Conservation (phyloP, 148 eudicot species). For the Limonium bicolor region DNA sequence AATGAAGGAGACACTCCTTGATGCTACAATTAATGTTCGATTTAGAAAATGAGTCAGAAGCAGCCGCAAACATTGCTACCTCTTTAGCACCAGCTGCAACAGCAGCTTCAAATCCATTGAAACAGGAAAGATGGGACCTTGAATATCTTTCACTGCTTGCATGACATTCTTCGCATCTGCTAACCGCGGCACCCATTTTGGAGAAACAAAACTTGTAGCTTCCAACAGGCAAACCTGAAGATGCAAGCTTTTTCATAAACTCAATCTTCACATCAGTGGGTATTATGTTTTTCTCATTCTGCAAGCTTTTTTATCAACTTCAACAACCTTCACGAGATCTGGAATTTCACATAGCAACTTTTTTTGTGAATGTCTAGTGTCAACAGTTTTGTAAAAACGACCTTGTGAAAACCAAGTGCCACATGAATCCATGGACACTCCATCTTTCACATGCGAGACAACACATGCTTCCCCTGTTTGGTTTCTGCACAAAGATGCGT, state of each 20-base stretch:
- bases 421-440: too few species aligned
- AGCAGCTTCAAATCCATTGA: constrained; percentile 97
- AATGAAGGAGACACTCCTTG: constrained; percentile 70
- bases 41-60: constrained; percentile 85
- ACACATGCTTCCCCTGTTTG: too few species aligned
- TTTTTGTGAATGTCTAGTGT: too few species aligned
- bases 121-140: constrained; percentile 64
- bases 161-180: constrained; percentile 85
- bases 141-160: constrained; percentile 41
- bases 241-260: constrained; percentile 77
- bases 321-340: constrained; percentile 69
- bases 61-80: constrained; percentile 95
- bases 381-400: too few species aligned
- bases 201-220: constrained; percentile 95
- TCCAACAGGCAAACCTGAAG: constrained; percentile 88
- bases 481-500: too few species aligned
- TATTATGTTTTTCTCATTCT: constrained; percentile 71
- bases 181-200: constrained; percentile 99
- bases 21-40: constrained; percentile 93
- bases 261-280: constrained; percentile 77
- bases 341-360: constrained; percentile 56
- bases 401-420: too few species aligned
- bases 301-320: constrained; percentile 90
- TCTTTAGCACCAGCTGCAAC: constrained; percentile 87
- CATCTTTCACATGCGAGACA: too few species aligned